Evolutionary conservation across 2,329 filamentous ascomycete species (phyloP), one percentile per base, ranked within the genome.

Genomic region (Aspergillus vadensis): DNA sequence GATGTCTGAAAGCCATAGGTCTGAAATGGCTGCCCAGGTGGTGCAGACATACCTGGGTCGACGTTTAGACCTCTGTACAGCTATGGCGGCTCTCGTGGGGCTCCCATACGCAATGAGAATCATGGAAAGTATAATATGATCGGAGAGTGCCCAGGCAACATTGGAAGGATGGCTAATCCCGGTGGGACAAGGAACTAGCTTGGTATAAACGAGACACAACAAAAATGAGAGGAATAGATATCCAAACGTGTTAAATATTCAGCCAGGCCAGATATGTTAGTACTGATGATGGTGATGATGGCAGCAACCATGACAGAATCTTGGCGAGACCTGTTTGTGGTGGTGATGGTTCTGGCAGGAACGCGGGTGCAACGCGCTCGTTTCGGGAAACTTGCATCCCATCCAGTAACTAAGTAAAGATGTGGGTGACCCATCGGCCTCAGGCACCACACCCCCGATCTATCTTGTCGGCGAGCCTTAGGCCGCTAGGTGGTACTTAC

Each of bases 1-100:
- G 81, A 81, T 51, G 81, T 79, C 57, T 83, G 78, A 32, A 85
- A 74, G 58, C 82, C 85, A 63, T 82, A 84, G 59, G 80, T 81
- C 72, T 86, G 82, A 50, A 72, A 62, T 19, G 67, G 58, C 51
- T 70, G 67, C 44, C 60, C 68, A 27, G 65, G 59, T 50, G 52
- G 60, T 39, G 64, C 64, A 55, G 70, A 70, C 71, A 73, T 75
- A 53, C 59, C 67, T 65, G 58, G 55, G 55, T 47, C 36, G 25
- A 44, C 17, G 23, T 51, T 61, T 25, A 52, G 49, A 17, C 48
- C 39, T 51, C 14, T 60, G 48, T 53, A 32, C 15, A 27, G 27
- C 36, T 32, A 19, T 61, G 21, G 43, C n/a, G 6, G 38, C 15
- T 44, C 9, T 27, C n/a, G 36, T 30, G 27, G 44, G 32, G 49